Base-by-base conservation (phyloP, 2,329 filamentous ascomycete genomes). In the Cercospora sp. region DNA sequence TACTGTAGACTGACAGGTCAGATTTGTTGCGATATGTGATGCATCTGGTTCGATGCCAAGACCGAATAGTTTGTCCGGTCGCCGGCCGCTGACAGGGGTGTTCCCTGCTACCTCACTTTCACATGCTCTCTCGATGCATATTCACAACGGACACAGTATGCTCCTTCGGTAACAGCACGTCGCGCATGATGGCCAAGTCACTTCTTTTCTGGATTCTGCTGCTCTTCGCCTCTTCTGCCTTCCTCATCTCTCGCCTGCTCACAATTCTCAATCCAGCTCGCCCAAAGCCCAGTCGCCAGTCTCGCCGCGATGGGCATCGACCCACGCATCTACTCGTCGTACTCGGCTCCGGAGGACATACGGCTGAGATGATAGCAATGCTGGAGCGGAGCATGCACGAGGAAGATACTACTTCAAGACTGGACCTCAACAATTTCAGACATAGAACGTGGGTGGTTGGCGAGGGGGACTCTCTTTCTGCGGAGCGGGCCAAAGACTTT, bases 281-380 rank as follows among this genome's bases (percentile, higher is more conserved):
- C 63, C 71, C 63, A 61, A 77, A 74, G 59, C 73, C 74, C 64
- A 66, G 65, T 71, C 75, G 69, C 63, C 74, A 72, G 61, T 70
- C 67, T 71, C 76, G 68, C 28, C 67, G 61, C 51, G 55, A 69
- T 55, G 43, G 57, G 7, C 60, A 61, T 58, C 62, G 53, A n/a
- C 66, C 72, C 69, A 68, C 66, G 0, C 88, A 94, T 79, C 83
- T 93, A 64, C 83, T 97, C 34, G 87, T 97, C 71, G 89, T 98
- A 28, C 90, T 98, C 26, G 95, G 95, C 63, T 96, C 92, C 2
- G 95, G 95, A 34, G 95, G 95, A 0, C 95, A 99, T 81, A 97
- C 95, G 0, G 90, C 93, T 59, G 95, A 99, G 80, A 97, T 99
- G 91, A 85, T 97, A 70, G 89, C 90, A 76, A 91, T 97, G 83